Evolutionary conservation across 345 rosid genomes (phyloP), one percentile per base, ranked within the genome.

Genomic region (Zanthoxylum bungeanum): DNA sequence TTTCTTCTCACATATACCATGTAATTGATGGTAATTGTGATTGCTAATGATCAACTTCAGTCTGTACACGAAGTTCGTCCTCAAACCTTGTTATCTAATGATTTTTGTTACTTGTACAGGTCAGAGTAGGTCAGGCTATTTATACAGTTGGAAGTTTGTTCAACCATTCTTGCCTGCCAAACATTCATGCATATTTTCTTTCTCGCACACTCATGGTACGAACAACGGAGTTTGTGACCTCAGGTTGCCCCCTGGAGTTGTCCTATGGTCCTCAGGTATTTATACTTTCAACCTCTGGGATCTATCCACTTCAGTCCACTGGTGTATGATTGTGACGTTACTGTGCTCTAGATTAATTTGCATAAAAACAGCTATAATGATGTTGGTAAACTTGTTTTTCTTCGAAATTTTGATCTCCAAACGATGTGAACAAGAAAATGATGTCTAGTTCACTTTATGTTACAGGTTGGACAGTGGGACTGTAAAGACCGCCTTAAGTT

Each of bases 101-200:
- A 33, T 74, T 51, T 36, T 66, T 77, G 42, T 66, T 66, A 67
- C 55, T 66, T 66, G 52, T 59, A 60, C 79, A 90, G 91, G 85
- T 88, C 71, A 83, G 87, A 71, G 93, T 87, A 71, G 98, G 96
- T 57, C 97, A 85, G 71, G 98, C 97, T 66, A 81, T 93, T 58
- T 93, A 87, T 70, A 70, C 42, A 68, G 76, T 75, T 68, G 98
- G 89, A 75, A 91, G 96, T 75, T 64, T 88, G 81, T 91, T 89
- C 87, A 93, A 91, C 77, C 98, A 93, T 81, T 91, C 96, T 70
- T 93, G 98, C 87, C 76, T 59, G 82, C 97, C 98, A 70, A 93
- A 91, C 61, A 78, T 93, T 77, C 92, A 93, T 71, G 88, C 90
- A 62, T 93, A 91, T 78, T 93, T 91, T 83, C 83, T 89, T 69